Evolutionary conservation across 306 rosid genomes (phyloP), one percentile per base, ranked within the genome.

Genomic region (Cercis canadensis): DNA sequence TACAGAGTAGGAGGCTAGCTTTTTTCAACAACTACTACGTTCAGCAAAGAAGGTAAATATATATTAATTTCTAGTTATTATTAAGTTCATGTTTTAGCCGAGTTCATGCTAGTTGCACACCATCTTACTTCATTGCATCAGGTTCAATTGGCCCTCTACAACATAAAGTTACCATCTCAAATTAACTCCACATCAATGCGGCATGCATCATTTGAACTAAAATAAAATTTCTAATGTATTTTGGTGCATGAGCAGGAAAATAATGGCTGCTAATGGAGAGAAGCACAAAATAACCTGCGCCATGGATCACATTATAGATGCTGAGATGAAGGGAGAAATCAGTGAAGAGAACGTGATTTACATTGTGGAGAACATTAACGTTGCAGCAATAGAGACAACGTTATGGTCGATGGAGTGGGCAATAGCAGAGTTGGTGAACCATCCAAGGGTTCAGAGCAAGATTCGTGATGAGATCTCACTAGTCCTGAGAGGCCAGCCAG

Each of bases 391-490:
- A 72, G 93, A 92, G 58, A 92, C 96, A 50, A 89, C 97, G 14
- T 70, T 92, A 34, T 87, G 97, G 96, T 92, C 96, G 4, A 92
- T 92, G 91, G 97, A 92, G 32, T 89, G 97, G 97, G 93, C 88
- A 16, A 92, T 89, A 74, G 97, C 96, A 8, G 96, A 92, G 83
- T 41, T 92, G 56, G 97, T 92, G 4, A 92, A 87, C 41, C 72
- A 89, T 69, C 96, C 96, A 62, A 57, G 14, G 0, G 87, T 89
- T 0, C 97, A 92, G 65, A 45, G 24, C 47, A 89, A 87, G 72
- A 82, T 92, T 37, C 86, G 96, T 0, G 74, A 92, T 0, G 97
- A 89, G 65, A 85, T 87, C 75, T 74, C 87, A n/a, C 10, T 47
- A 5, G 84, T 87, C 41, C 91, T 85, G 5, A 83, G 85, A 45